Evolutionary conservation across 1,139 yeast species (phyloP), one percentile per base, ranked within the genome.

Genomic region (Ogataea hybrid): DNA sequence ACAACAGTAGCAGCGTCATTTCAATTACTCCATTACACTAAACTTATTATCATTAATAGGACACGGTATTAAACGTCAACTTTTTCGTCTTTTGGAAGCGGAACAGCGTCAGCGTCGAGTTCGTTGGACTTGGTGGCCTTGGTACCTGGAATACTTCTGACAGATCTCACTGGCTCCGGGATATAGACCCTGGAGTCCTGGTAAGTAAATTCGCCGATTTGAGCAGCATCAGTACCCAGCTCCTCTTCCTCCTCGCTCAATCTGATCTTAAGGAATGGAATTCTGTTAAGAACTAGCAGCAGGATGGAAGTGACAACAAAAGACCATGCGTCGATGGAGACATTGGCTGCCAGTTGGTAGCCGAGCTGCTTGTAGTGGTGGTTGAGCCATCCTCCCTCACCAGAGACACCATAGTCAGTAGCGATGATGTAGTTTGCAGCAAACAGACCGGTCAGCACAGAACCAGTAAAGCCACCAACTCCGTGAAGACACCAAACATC

Each of bases 401-500:
- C 86, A n/a, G 62, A 71, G 30, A 75, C 72, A 37, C 83, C 79
- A 43, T 81, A 87, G 52, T 71, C 87, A 46, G 87, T 67, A 31
- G 87, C 89, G 38, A 95, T 84, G 54, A 90, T 79, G 67, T 90
- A 89, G 69, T 89, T 94, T 41, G 96, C 95, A 27, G 97, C 96
- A 62, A 90, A 90, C 51, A 90, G 71, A 58, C 96, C 97, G 31
- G 97, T 90, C 68, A 87, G 65, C 22, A 84, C 69, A 27, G 88
- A 80, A 39, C 97, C 97, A 51, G 78, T 71, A 57, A 84, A 79
- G 42, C 97, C 97, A 62, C 97, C 97, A 51, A 90, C 81, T 54
- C 96, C 97, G 65, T 90, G 97, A 48, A 88, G 70, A 21, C 97
- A 89, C 68, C 86, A 90, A 42, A 88, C 96, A 67, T 90, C 97